phyloP scores from a whole-genome alignment of 768 basidiomycete genomes.

The Auricularia sp. region DNA sequence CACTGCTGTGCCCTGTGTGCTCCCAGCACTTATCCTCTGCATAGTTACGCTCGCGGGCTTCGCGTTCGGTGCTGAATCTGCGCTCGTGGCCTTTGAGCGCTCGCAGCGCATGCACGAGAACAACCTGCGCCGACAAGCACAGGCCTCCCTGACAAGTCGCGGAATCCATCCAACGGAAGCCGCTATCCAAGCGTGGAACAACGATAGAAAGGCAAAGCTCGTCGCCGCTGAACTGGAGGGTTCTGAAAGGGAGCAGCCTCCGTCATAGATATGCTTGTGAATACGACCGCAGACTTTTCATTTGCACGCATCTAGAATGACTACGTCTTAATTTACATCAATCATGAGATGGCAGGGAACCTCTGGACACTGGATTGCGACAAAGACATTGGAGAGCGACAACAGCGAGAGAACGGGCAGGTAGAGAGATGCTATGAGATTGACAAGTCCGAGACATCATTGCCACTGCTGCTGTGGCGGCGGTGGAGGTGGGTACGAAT shows the following conservation, averaged over 20 bases:
- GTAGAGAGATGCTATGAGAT: not conserved
- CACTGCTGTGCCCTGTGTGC: not conserved
- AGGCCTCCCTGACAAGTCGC: not conserved
- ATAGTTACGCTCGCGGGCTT: not conserved
- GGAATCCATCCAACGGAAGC: not conserved
- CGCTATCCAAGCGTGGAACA: not conserved
- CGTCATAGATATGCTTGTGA: not conserved
- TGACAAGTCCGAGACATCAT: not conserved
- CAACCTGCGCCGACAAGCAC: not conserved
- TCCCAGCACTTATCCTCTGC: not conserved
- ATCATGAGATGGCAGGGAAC: not conserved
- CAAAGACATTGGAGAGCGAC: not conserved
- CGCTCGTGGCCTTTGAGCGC: not conserved
- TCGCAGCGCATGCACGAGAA: not conserved
- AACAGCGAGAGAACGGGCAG: not conserved
- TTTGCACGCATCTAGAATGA: not conserved
- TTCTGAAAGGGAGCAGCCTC: not conserved
- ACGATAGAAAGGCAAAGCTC: not conserved
- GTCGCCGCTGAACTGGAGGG: not conserved
- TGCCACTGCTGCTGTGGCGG: slow-evolving; percentile 2
- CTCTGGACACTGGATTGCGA: not conserved
- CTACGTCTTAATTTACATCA: not conserved
- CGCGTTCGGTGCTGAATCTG: not conserved
- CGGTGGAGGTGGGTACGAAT: slow-evolving; percentile 1
- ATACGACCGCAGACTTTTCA: not conserved